Evolutionary conservation across 2,329 filamentous ascomycete genomes (phyloP).

Genomic region (Botrytis elliptica): DNA sequence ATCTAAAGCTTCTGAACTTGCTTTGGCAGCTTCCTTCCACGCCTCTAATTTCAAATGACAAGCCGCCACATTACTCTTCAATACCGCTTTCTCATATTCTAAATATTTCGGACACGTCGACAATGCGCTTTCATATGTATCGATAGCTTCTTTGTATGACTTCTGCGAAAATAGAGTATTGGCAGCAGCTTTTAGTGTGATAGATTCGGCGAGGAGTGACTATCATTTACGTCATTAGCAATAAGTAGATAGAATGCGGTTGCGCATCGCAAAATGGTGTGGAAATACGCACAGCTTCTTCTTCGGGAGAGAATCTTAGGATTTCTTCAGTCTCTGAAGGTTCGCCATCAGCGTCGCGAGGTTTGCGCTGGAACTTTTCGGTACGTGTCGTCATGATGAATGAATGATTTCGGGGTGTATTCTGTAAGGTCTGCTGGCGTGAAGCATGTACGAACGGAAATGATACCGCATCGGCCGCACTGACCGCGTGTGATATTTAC

Average conservation of each 20-base stretch:
- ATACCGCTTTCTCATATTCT: constrained; percentile 82
- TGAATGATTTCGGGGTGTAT: constrained; percentile 12
- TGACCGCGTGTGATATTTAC: background rate
- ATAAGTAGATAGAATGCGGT: background rate
- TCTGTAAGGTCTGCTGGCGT: constrained; percentile 20
- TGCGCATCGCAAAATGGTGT: background rate
- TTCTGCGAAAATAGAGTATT: constrained; percentile 75
- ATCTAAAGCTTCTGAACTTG: constrained; percentile 71
- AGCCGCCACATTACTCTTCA: constrained; percentile 85
- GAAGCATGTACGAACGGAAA: constrained; percentile 16
- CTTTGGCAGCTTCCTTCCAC: constrained; percentile 79
- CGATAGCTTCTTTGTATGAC: constrained; percentile 74
- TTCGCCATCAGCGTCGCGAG: constrained; percentile 30
- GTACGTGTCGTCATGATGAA: constrained; percentile 37
- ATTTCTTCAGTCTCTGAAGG: constrained; percentile 33
- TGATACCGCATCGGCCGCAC: constrained; percentile 3
- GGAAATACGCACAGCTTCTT: constrained; percentile 43
- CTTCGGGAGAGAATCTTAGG: constrained; percentile 43
- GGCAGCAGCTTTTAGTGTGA: constrained; percentile 69
- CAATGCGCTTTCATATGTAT: constrained; percentile 78
- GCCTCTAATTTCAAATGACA: constrained; percentile 82
- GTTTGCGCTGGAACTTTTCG: constrained; percentile 38
- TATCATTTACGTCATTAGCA: constrained; percentile 38
- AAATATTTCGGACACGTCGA: constrained; percentile 78
- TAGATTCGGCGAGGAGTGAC: constrained; percentile 69